phyloP scores from a whole-genome alignment of 2,329 filamentous ascomycete species.

The Hymenoscyphus fraxineus region DNA sequence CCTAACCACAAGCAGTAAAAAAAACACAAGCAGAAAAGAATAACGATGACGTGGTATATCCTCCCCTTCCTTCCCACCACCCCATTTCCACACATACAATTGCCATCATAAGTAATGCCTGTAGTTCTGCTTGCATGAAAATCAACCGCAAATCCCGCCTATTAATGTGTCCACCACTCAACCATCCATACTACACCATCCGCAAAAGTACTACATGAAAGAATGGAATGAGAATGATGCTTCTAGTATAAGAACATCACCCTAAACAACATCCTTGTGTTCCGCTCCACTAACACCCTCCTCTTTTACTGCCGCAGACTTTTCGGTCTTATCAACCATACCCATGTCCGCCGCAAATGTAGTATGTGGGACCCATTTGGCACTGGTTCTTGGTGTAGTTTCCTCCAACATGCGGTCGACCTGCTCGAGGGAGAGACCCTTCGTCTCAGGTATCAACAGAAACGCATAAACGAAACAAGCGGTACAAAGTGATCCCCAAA shows the following conservation, averaged over 20 bases:
- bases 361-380: slow-evolving; percentile 32
- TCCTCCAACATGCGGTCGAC: slow-evolving; percentile 62
- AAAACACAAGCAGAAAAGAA: background rate
- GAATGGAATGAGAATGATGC: too few relatives aligned
- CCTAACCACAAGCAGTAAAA: background rate
- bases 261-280: background rate
- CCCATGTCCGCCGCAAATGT: slow-evolving; percentile 29
- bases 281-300: background rate
- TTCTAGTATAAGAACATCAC: background rate
- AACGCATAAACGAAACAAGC: slow-evolving; percentile 53
- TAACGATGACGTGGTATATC: background rate
- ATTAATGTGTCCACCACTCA: background rate
- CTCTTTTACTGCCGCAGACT: background rate
- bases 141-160: background rate
- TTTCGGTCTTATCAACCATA: slow-evolving; percentile 11
- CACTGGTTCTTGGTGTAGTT: slow-evolving; percentile 39
- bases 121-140: background rate
- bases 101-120: background rate
- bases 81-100: too few relatives aligned
- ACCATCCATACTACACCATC: background rate
- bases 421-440: slow-evolving; percentile 69
- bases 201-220: background rate
- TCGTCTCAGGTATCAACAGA: slow-evolving; percentile 66
- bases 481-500: slow-evolving; percentile 59
- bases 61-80: background rate